A percentile compares a stretch with the other conserved stretches of the same genome.
phyloP scores from a whole-genome alignment of 2,329 filamentous ascomycete genomes.

The Talaromyces sp. region DNA sequence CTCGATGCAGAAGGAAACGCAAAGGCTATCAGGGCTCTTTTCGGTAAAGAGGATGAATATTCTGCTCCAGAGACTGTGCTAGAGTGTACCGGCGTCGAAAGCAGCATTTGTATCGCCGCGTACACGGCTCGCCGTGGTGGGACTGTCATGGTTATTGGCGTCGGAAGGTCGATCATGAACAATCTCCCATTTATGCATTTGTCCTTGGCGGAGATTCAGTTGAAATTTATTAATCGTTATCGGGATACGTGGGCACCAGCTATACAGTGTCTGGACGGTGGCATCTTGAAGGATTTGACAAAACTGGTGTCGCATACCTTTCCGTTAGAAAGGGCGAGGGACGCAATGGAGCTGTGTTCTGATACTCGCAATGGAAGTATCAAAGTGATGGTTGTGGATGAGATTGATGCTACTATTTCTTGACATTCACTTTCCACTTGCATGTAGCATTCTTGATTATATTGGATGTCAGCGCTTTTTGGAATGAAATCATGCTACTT shows the following conservation, averaged over 20 bases:
- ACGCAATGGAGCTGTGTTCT: constrained; percentile 52
- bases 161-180: constrained; percentile 60
- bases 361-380: constrained; percentile 55
- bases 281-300: constrained; percentile 57
- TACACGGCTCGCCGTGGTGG: constrained; percentile 58
- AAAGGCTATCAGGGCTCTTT: constrained; percentile 52
- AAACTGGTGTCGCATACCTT: constrained; percentile 62
- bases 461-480: neutral
- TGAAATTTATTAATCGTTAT: constrained; percentile 69
- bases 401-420: constrained; percentile 27
- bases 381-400: constrained; percentile 60
- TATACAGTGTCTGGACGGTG: constrained; percentile 58
- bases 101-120: constrained; percentile 57
- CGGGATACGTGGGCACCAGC: constrained; percentile 66
- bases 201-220: constrained; percentile 61
- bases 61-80: constrained; percentile 57
- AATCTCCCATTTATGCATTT: constrained; percentile 66
- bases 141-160: constrained; percentile 61
- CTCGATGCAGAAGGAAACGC: constrained; percentile 51
- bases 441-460: neutral
- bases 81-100: constrained; percentile 66
- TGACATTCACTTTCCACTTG: neutral
- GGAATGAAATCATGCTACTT: neutral
- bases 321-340: constrained; percentile 58
- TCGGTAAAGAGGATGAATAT: constrained; percentile 52